Percentiles rank a stretch among this genome's conserved stretches.
Evolutionary conservation across 345 rosid genomes (phyloP).

Genomic region (Dipteronia dyeriana): DNA sequence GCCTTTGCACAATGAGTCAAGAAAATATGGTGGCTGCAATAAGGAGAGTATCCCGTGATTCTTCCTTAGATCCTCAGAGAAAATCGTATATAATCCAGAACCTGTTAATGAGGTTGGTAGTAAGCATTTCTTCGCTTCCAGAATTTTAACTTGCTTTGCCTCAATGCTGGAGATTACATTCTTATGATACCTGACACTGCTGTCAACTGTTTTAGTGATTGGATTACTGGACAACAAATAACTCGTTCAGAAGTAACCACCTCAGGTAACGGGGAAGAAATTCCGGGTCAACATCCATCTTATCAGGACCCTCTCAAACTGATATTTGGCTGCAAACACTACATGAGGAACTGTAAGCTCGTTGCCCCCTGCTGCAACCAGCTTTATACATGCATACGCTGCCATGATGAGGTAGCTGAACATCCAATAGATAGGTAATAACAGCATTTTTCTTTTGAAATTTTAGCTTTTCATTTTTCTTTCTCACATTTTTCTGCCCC

Average conservation of each 20-base stretch:
- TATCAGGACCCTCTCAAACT: slow-evolving; percentile 45
- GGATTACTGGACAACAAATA: slow-evolving; percentile 57
- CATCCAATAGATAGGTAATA: slow-evolving; percentile 71
- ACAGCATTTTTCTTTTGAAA: slow-evolving; percentile 8
- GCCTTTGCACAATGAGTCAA: slow-evolving; percentile 48
- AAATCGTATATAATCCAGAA: slow-evolving; percentile 66
- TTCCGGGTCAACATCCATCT: slow-evolving; percentile 62
- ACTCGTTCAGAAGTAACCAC: slow-evolving; percentile 27
- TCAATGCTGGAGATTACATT: background rate
- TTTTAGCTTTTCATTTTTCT: background rate
- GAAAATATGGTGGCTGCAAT: slow-evolving; percentile 67
- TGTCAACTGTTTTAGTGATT: slow-evolving; percentile 61
- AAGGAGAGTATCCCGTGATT: slow-evolving; percentile 67
- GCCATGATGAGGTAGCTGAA: slow-evolving; percentile 82
- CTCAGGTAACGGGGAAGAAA: slow-evolving; percentile 37
- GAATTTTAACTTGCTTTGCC: background rate
- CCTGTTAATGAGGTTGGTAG: slow-evolving; percentile 66
- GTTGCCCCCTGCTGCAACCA: slow-evolving; percentile 65
- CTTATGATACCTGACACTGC: slow-evolving; percentile 29
- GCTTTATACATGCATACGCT: slow-evolving; percentile 69
- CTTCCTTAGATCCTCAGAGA: slow-evolving; percentile 59
- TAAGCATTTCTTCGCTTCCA: slow-evolving; percentile 1
- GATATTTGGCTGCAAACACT: slow-evolving; percentile 74
- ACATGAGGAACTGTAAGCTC: slow-evolving; percentile 78
- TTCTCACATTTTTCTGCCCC: slow-evolving; percentile 13